Percentiles rank a stretch among this genome's conserved stretches.
phyloP scores from a whole-genome alignment of 257 asterid species.

The Hygrophila difformis region DNA sequence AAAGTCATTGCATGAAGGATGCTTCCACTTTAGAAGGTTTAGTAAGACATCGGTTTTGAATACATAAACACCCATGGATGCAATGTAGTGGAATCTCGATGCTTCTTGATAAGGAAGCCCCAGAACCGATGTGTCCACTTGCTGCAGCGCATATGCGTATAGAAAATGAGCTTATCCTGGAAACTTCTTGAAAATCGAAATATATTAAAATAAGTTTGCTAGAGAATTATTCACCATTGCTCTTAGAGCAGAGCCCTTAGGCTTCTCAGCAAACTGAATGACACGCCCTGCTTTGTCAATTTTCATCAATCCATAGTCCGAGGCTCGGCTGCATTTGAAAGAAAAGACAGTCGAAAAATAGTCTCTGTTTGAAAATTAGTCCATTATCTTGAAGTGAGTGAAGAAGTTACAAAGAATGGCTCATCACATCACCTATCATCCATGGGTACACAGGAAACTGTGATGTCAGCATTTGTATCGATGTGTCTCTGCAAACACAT shows the following conservation, averaged over 20 bases:
- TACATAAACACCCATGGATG: conserved; percentile 96
- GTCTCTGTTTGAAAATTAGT: too few relatives aligned
- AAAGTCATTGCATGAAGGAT: conserved; percentile 78
- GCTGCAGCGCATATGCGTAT: conserved; percentile 34
- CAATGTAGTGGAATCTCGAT: conserved; percentile 53
- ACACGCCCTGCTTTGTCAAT: conserved; percentile 75
- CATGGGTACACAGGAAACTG: conserved; percentile 82
- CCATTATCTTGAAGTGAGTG: not conserved
- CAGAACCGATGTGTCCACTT: conserved; percentile 65
- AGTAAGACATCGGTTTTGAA: conserved; percentile 64
- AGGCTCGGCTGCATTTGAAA: conserved; percentile 63
- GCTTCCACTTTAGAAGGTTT: conserved; percentile 60
- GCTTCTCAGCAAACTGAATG: conserved; percentile 77
- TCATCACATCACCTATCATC: conserved; percentile 51
- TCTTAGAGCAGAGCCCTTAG: conserved; percentile 60
- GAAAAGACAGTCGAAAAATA: too few relatives aligned
- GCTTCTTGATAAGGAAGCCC: conserved; percentile 75
- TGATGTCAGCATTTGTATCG: conserved; percentile 82
- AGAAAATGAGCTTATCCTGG: not conserved
- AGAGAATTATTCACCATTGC: conserved; percentile 54
- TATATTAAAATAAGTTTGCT: too few relatives aligned
- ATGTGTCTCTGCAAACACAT: conserved; percentile 69
- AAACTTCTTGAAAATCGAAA: too few relatives aligned
- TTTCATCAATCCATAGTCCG: conserved; percentile 81
- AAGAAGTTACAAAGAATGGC: conserved; percentile 2